Evolutionary conservation across 441 rosid species (phyloP), one percentile per base, ranked within the genome.

Genomic region (Populus hybrid): DNA sequence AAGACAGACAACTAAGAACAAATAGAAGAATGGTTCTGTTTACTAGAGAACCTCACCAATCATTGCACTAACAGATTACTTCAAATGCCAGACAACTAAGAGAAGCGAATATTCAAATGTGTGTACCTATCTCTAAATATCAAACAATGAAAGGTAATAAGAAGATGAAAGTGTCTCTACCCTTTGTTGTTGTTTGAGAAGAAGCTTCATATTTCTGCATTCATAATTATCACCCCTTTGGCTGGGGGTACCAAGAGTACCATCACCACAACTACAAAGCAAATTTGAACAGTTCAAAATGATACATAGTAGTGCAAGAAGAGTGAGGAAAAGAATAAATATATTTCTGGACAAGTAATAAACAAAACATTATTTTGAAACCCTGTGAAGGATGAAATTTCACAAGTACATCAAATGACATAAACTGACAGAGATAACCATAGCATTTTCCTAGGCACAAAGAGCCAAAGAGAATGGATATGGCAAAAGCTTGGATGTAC

Each of bases 191-290:
- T 96, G 99, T 87, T 93, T 96, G 72, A 96, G 95, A 77, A 96
- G 96, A 83, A 96, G 91, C 88, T 96, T 96, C 99, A 96, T 96
- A 78, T 96, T 96, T 87, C 99, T 86, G 81, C 99, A 96, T 85
- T 94, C 99, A 75, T 96, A 96, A 71, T 96, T 96, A 83, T 96
- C 99, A 67, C 99, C 98, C 81, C 97, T 89, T 88, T 94, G 98
- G 83, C 80, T 86, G 79, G 99, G 99, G 74, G 87, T 88, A 24
- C 99, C 99, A 16, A 96, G 97, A 68, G 90, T 81, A 78, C 98
- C 99, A 90, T 96, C 99, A 81, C 98, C 99, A 14, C 98, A 95
- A 83, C 99, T 96, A 88, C 84, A 87, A 78, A 83, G 73, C 42
- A 77, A 81, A 79, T 42, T 35, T 68, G 42, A 73, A 77, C 70